Base-by-base conservation (phyloP, 306 rosid genomes). In the Luffa acutangula region DNA sequence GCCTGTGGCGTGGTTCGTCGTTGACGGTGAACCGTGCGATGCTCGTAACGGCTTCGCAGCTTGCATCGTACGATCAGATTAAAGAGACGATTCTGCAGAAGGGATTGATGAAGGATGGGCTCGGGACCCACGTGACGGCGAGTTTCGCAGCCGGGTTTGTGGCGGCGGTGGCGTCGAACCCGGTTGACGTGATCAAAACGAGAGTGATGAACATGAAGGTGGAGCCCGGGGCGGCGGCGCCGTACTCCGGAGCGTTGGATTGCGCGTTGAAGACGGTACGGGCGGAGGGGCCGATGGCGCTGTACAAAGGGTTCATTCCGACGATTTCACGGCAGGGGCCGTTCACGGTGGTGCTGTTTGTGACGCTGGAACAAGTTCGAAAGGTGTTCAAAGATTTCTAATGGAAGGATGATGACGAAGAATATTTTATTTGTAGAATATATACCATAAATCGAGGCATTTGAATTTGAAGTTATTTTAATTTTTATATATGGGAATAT, bases 11-110 rank as follows among this genome's bases (percentile, higher is more conserved):
- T 48, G 98, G 98, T 31, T 93, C 98, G 51, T 83, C 85, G 34
- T 87, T 91, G 12, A 93, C 98, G 53, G 98, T 93, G 85, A 93
- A 91, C 88, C 92, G 98, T 8, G 98, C 97, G 25, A 93, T 93
- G 98, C 85, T 93, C 58, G 98, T 91, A 46, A 93, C 98, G 75
- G 93, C 98, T 18, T 93, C 98, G 9, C 98, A 93, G 82, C 71
- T 93, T n/a, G 98, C 95, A 31, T 87, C 95, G 65, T 93, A 93
- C 77, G 98, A 93, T 48, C 86, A 90, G 83, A 84, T 90, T 43
- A 93, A 93, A 82, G 98, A 93, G 79, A 85, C 62, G 59, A 86
- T 93, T 6, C 13, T 91, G 14, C 92, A 70, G 45, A 86, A 75
- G 20, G 87, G 86, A 7, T 54, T 85, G 84, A 91, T 87, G 92